Evolutionary conservation across 371 early-diverging fungal species (phyloP).

Genomic region (Syncephalis plumigaleata): DNA sequence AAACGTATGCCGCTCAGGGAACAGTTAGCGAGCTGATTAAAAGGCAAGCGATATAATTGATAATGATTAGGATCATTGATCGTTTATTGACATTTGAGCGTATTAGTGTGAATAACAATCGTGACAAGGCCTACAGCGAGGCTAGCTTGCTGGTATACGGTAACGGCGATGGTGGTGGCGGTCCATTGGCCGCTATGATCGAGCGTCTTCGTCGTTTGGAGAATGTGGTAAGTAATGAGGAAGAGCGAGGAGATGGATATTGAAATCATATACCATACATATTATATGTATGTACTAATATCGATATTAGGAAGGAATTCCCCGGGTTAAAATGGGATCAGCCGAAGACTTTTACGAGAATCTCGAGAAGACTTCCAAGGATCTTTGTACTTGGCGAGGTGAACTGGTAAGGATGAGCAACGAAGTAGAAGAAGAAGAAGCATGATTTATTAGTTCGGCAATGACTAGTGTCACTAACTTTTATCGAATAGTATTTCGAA

Average conservation of each 20-base stretch:
- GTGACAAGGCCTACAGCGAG: conserved; percentile 65
- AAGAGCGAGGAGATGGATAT: too few relatives aligned
- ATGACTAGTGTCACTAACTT: conserved; percentile 4
- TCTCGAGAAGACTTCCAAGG: conserved; percentile 39
- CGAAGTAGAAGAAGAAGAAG: too few relatives aligned
- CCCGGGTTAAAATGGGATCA: conserved; percentile 47
- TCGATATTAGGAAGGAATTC: conserved; percentile 42
- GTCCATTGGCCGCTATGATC: conserved; percentile 72
- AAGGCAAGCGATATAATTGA: background rate
- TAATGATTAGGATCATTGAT: conserved; percentile 38
- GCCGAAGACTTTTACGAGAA: conserved; percentile 65
- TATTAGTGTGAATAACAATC: conserved; percentile 54
- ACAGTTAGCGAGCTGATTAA: background rate
- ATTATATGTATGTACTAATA: too few relatives aligned
- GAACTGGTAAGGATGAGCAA: conserved; percentile 46
- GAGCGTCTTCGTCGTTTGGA: conserved; percentile 63
- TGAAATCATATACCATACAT: too few relatives aligned
- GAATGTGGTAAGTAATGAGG: conserved; percentile 22
- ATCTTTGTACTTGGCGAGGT: conserved; percentile 75
- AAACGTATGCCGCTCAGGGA: conserved; percentile 13
- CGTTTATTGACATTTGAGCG: conserved; percentile 19
- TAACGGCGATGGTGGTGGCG: conserved; percentile 96
- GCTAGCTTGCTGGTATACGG: conserved; percentile 76
- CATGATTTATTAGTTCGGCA: background rate
- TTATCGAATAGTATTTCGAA: conserved; percentile 51